Evolutionary conservation across 2,329 filamentous ascomycete genomes (phyloP).

Genomic region (Fusarium sterilihyphosum): DNA sequence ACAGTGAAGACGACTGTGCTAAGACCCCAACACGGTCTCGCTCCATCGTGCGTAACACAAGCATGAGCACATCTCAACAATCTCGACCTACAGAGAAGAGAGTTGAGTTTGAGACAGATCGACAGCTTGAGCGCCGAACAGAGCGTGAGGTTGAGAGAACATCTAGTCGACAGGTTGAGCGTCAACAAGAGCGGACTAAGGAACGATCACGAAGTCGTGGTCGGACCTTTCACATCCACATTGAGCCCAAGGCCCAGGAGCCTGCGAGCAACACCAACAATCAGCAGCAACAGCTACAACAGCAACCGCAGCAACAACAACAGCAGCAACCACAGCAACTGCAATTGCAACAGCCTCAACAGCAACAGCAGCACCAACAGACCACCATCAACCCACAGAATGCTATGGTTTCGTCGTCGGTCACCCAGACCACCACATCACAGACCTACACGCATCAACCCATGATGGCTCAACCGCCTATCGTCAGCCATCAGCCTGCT

Average conservation of each 20-base stretch:
- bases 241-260: slow-evolving; percentile 36
- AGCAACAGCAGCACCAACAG: slow-evolving; percentile 9
- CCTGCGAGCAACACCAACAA: slow-evolving; percentile 5
- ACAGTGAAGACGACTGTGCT: slow-evolving; percentile 37
- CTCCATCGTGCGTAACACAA: slow-evolving; percentile 30
- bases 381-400: slow-evolving; percentile 8
- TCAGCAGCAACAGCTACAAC: slow-evolving; percentile 20
- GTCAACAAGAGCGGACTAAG: slow-evolving; percentile 32
- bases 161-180: slow-evolving; percentile 23
- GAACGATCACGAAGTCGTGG: slow-evolving; percentile 41
- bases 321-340: slow-evolving; percentile 16
- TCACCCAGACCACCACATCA: slow-evolving; percentile 15
- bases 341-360: slow-evolving; percentile 15
- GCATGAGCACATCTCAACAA: slow-evolving; percentile 24
- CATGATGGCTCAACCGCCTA: slow-evolving; percentile 17
- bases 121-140: slow-evolving; percentile 23
- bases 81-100: slow-evolving; percentile 30
- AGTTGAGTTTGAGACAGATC: slow-evolving; percentile 29
- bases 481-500: slow-evolving; percentile 25
- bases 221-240: slow-evolving; percentile 44
- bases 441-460: slow-evolving; percentile 28
- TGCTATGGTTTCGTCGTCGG: slow-evolving; percentile 22
- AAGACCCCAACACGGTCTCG: slow-evolving; percentile 36
- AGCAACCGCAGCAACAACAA: slow-evolving; percentile 20
- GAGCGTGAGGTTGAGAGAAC: slow-evolving; percentile 12